These are phyloP conservation scores for Tylopilus sp. DNA, from an alignment of 1,284 basidiomycete genomes.

Conservation along the genomic window DNA sequence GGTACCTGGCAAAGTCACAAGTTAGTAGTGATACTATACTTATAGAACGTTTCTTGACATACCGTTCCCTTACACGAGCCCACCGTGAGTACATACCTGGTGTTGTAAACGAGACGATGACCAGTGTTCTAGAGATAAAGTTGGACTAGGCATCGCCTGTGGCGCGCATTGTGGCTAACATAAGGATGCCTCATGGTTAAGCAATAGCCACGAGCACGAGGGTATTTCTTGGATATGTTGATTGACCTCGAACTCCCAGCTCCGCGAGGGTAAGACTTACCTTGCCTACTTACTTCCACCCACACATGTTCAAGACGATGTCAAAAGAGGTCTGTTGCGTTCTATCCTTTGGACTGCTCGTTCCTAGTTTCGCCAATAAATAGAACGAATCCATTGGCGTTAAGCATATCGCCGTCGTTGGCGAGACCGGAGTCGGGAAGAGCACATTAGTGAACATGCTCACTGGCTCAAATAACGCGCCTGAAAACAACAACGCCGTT, in stretches of 20 bases:
- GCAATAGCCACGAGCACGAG: conserved; percentile 1
- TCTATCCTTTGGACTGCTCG: not conserved
- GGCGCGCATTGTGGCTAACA: conserved; percentile 8
- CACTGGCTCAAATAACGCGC: conserved; percentile 10
- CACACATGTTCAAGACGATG: not conserved
- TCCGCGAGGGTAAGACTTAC: not conserved
- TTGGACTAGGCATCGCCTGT: not conserved
- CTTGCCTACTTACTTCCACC: not conserved
- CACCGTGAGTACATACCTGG: not conserved
- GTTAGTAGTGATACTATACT: not conserved
- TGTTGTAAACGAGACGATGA: not conserved
- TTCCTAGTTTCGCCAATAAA: not conserved
- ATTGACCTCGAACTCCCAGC: not conserved
- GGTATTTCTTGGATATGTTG: not conserved
- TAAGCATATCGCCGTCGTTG: conserved; percentile 23
- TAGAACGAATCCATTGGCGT: not conserved
- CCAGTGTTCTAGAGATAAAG: not conserved
- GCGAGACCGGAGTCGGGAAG: conserved; percentile 26
- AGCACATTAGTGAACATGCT: conserved; percentile 31
- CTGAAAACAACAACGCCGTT: conserved; percentile 17
- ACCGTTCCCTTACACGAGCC: not conserved
- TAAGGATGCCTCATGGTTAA: not conserved
- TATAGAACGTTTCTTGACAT: not conserved
- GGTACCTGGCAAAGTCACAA: not conserved
- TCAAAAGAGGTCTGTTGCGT: conserved; percentile 4